A percentile compares a stretch with the other conserved stretches of the same genome.
Evolutionary conservation across 345 rosid genomes (phyloP).

Genomic region (Crucihimalaya himalaica): DNA sequence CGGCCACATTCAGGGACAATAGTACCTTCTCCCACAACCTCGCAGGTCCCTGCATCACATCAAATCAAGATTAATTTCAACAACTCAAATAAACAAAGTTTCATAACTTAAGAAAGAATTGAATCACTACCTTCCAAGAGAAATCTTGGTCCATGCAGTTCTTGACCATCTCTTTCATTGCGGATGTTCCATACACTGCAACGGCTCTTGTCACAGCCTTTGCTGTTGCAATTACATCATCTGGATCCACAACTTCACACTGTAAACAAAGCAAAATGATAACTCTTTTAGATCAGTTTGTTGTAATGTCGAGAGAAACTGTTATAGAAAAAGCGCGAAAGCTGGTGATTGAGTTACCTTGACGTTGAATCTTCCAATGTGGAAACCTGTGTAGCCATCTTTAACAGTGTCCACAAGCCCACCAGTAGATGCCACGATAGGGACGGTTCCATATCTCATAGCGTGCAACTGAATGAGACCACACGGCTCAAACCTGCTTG

Average conservation of each 20-base stretch:
- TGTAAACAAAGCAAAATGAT: constrained; percentile 31
- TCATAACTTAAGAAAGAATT: neutral
- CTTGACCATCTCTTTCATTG: constrained; percentile 70
- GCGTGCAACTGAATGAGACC: constrained; percentile 98
- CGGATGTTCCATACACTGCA: constrained; percentile 56
- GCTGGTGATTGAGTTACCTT: constrained; percentile 47
- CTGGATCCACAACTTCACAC: constrained; percentile 84
- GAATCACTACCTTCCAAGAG: constrained; percentile 87
- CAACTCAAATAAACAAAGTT: neutral
- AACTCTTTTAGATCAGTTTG: neutral
- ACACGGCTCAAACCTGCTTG: constrained; percentile 96
- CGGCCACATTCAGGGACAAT: constrained; percentile 57
- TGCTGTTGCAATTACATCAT: constrained; percentile 70
- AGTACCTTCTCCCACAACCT: constrained; percentile 71
- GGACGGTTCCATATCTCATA: constrained; percentile 98
- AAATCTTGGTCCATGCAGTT: constrained; percentile 91
- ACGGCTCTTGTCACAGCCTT: constrained; percentile 61
- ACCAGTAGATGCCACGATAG: constrained; percentile 91
- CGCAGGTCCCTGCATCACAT: constrained; percentile 73
- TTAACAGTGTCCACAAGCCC: constrained; percentile 93
- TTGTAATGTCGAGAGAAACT: neutral
- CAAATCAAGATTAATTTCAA: neutral
- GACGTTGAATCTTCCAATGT: constrained; percentile 77
- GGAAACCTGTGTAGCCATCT: constrained; percentile 93
- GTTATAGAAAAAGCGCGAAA: neutral